Evolutionary conservation across 495 filamentous ascomycete genomes (phyloP).

Genomic region (Penicillium taxi): DNA sequence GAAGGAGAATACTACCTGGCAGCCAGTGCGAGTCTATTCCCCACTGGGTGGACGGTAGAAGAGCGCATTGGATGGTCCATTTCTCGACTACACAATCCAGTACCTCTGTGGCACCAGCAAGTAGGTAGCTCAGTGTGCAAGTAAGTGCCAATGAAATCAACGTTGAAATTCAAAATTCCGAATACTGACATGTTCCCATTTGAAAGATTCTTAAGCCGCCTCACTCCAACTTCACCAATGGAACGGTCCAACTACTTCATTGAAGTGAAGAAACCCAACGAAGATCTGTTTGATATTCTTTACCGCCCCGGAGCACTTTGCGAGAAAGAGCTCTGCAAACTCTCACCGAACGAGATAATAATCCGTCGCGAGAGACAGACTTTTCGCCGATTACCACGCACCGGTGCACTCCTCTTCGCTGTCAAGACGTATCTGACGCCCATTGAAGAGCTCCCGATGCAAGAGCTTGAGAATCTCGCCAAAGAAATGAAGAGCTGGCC

Average conservation of each 20-base stretch:
- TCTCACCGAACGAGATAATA: conserved; percentile 34
- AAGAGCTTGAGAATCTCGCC: conserved; percentile 37
- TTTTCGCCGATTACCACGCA: conserved; percentile 43
- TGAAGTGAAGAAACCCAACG: conserved; percentile 37
- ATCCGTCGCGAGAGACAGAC: conserved; percentile 50
- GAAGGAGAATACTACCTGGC: conserved; percentile 44
- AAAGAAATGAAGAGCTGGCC: conserved; percentile 47
- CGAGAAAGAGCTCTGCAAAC: conserved; percentile 23
- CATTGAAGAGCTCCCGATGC: conserved; percentile 38
- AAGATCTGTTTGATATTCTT: conserved; percentile 35
- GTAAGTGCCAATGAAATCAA: conserved; percentile 24
- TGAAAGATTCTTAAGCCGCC: conserved; percentile 42
- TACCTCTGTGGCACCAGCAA: conserved; percentile 49
- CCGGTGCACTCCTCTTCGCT: conserved; percentile 43
- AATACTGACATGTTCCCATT: too few species aligned
- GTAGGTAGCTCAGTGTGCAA: conserved; percentile 44
- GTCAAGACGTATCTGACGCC: conserved; percentile 46
- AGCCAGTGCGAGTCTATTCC: conserved; percentile 52
- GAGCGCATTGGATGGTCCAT: conserved; percentile 49
- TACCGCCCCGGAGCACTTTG: conserved; percentile 30
- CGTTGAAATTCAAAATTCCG: too few species aligned
- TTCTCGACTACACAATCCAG: conserved; percentile 42
- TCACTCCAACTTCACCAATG: conserved; percentile 41
- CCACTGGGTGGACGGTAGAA: conserved; percentile 49
- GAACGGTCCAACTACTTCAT: conserved; percentile 49